Percentiles rank a stretch among this genome's conserved stretches.
These are phyloP conservation scores for Cenchrus fungigraminus DNA, from an alignment of 176 grass and related monocot species.

Conservation along the genomic window DNA sequence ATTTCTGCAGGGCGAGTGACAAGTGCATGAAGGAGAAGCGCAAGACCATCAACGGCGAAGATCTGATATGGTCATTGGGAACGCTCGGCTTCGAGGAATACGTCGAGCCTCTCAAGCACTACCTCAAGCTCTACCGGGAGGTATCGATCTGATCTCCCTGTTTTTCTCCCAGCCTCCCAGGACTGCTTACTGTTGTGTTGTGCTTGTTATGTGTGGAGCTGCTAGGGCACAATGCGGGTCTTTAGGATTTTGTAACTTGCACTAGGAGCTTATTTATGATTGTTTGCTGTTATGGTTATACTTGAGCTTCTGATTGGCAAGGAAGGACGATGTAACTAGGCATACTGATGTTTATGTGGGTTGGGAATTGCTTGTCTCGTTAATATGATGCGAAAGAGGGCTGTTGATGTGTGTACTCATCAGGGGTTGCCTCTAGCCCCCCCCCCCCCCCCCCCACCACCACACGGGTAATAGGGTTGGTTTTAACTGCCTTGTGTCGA, in stretches of 20 bases:
- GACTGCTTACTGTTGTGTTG: not conserved
- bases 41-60: conserved; percentile 82
- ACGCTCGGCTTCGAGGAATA: conserved; percentile 78
- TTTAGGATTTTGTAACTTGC: not conserved
- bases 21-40: conserved; percentile 86
- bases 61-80: conserved; percentile 69
- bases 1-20: conserved; percentile 65
- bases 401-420: not conserved
- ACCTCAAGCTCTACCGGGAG: conserved; percentile 70
- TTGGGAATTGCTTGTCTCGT: not conserved
- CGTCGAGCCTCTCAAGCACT: conserved; percentile 72
- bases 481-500: not conserved
- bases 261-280: not conserved
- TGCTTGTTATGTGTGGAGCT: not conserved
- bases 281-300: not conserved
- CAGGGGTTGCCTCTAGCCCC: conserved; percentile 13
- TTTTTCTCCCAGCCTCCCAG: not conserved
- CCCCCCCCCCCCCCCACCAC: no score
- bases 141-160: conserved; percentile 23
- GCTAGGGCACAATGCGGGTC: not conserved
- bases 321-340: not conserved
- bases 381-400: not conserved
- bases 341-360: not conserved
- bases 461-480: not conserved
- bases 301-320: not conserved